Conservation (phyloP, 805 yeast genomes). For the Pichia paraexigua region DNA sequence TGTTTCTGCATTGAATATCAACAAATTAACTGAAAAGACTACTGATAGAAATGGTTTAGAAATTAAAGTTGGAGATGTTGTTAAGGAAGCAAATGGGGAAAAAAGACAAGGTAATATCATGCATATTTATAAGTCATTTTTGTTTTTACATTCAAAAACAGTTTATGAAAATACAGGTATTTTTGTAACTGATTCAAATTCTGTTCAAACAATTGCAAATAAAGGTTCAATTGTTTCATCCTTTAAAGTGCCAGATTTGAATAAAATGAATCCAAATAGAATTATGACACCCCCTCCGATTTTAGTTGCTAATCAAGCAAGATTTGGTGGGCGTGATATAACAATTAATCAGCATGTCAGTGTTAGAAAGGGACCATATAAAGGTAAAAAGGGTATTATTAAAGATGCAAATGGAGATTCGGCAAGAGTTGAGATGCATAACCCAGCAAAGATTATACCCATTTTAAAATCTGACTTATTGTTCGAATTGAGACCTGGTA, state of each 20-base stretch:
- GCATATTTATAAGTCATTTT: constrained; percentile 72
- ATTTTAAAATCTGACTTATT: constrained; percentile 73
- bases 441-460: constrained; percentile 81
- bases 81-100: constrained; percentile 77
- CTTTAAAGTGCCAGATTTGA: constrained; percentile 53
- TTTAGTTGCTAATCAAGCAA: constrained; percentile 41
- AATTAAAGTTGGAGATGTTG: constrained; percentile 84
- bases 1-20: constrained; percentile 60
- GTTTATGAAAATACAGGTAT: constrained; percentile 84
- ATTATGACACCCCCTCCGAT: constrained; percentile 64
- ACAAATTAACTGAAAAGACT: constrained; percentile 66
- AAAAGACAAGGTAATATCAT: constrained; percentile 82
- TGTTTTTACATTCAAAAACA: constrained; percentile 76
- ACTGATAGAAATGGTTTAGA: constrained; percentile 83
- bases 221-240: constrained; percentile 62
- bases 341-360: constrained; percentile 79
- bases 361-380: constrained; percentile 85
- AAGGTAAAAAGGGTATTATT: constrained; percentile 89
- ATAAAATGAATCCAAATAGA: constrained; percentile 80
- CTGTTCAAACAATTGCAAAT: constrained; percentile 77
- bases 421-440: constrained; percentile 91
- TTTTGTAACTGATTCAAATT: constrained; percentile 68
- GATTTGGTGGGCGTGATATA: constrained; percentile 68
- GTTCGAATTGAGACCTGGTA: constrained; percentile 60
- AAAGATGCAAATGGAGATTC: constrained; percentile 87